phyloP scores from a whole-genome alignment of 768 basidiomycete species.

The Agaricus sinodeliciosus region DNA sequence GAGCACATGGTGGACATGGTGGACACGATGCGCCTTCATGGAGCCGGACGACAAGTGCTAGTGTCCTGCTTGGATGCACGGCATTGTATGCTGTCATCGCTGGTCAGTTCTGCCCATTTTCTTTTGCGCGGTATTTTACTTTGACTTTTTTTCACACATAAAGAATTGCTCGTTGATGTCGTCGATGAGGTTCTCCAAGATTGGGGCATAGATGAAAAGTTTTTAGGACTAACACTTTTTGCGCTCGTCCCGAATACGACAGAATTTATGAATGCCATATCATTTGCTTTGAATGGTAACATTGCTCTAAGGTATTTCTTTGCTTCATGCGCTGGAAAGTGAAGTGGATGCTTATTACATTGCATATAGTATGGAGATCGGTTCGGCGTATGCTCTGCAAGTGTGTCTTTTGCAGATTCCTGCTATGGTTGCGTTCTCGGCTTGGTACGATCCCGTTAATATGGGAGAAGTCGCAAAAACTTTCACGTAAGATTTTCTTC shows the following conservation, averaged over 20 bases:
- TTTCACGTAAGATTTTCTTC: conserved; percentile 70
- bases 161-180: conserved; percentile 91
- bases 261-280: conserved; percentile 99
- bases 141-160: not conserved
- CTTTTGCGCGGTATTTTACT: not conserved
- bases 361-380: conserved; percentile 88
- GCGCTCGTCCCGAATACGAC: conserved; percentile 98
- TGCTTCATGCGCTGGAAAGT: not conserved
- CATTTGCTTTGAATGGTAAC: conserved; percentile 94
- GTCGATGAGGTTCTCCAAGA: conserved; percentile 90
- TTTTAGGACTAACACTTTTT: conserved; percentile 93
- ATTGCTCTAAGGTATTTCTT: conserved; percentile 82
- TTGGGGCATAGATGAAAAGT: conserved; percentile 94
- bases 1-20: conserved; percentile 43
- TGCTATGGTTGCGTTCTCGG: conserved; percentile 98
- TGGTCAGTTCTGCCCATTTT: conserved; percentile 44
- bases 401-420: conserved; percentile 97
- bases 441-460: conserved; percentile 82
- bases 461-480: conserved; percentile 86
- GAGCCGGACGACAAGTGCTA: conserved; percentile 87
- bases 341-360: not conserved
- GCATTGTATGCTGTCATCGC: conserved; percentile 93
- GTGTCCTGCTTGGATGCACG: conserved; percentile 85
- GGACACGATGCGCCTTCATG: conserved; percentile 96
- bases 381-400: conserved; percentile 97